Base-by-base conservation (phyloP, 306 rosid species). In the Astragalus glycyphyllos region DNA sequence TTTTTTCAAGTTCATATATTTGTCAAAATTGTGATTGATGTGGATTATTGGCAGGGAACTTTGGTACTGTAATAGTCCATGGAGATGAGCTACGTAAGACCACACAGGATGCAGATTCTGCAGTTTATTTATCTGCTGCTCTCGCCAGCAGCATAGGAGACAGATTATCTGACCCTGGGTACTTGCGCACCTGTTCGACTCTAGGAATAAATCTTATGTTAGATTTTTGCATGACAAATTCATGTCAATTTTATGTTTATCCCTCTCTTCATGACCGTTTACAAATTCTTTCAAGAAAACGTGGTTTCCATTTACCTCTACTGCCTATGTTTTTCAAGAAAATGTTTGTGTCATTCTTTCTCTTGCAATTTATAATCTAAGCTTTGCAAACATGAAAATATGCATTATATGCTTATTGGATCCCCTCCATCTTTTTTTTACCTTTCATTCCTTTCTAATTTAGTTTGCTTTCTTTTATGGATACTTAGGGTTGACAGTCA, bases 1-100 rank as follows among this genome's bases (percentile, higher is more conserved):
- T 40, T 29, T 11, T 16, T 44, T 20, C n/a, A 65, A 17, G 7
- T 53, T 56, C 26, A 44, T 69, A 72, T 34, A 16, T 40, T 46
- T 5, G 9, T 40, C 58, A 54, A 59, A 40, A 47, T 62, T 23
- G 14, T 59, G 61, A 75, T 74, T 79, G 13, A 65, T 65, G 64
- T 44, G 73, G 65, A 77, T 57, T 63, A 12, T 79, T 74, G 58
- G 63, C 86, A 91, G 99, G 87, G 72, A 82, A 83, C 74, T 91
- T 89, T 81, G 96, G 89, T 78, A 91, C 97, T 4, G 70, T 91
- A 17, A 84, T 91, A 74, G 20, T 94, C 73, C 99, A 89, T 69
- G 87, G 82, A 60, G 96, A 82, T 68, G 89, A 80, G 71, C 67
- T 72, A 23, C 85, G 68, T 71, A 82, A 67, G 78, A 45, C 68